Base-by-base conservation (phyloP, 805 yeast species). In the Yamadazyma tumulicola region DNA sequence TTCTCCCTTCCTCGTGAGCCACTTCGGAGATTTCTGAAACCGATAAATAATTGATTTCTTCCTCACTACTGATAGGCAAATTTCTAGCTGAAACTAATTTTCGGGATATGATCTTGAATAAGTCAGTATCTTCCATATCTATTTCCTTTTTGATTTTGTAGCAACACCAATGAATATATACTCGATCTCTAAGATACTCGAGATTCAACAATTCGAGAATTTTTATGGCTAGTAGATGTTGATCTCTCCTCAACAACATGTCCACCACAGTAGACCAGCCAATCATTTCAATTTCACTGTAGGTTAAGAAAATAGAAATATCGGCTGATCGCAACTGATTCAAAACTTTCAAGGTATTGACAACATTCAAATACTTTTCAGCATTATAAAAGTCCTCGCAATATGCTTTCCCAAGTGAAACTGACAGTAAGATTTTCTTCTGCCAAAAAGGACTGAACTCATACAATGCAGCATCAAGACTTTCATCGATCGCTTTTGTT, bases 371-470 rank as follows among this genome's bases (percentile, higher is more conserved):
- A 47, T 82, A 86, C 29, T 67, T 60, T 38, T 75, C 75, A 3
- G 88, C 67, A 49, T 63, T 48, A 34, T 79, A 80, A 6, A 72
- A 75, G 28, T 47, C 55, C 5, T 74, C 77, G 34, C 49, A 55
- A 32, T 75, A 67, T 0, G 85, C 70, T 47, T 91, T 93, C 1
- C 97, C 98, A 59, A 89, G 85, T 0, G 85, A 67, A 0, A 89
- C 95, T 1, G 96, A 95, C 34, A 77, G 72, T 24, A 93, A 58
- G 7, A 91, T 61, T 32, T 74, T 75, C 54, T 87, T 88, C 49
- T 93, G 98, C 81, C 89, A 75, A 34, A 68, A 64, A 0, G 84
- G 73, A 41, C 80, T 86, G 47, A 86, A 78, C 48, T 91, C 97
- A 35, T 79, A 81, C 3, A 77, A 56, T 1, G 96, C 82, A 0